These are phyloP conservation scores for Trametes hirsuta DNA, from an alignment of 1,284 basidiomycete species.

Conservation along the genomic window DNA sequence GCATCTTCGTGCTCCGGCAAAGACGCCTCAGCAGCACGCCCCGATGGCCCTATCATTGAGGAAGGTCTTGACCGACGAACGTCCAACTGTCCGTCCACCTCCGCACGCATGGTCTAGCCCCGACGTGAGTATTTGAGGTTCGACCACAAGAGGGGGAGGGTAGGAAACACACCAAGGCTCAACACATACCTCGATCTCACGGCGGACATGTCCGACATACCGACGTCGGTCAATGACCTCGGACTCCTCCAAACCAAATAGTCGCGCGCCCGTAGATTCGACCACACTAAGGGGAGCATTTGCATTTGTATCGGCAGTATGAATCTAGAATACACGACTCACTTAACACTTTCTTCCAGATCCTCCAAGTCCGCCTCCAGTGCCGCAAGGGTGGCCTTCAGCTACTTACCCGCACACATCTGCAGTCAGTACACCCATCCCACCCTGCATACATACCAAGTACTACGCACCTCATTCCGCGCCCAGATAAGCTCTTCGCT, in stretches of 20 bases:
- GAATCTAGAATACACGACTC: slow-evolving; percentile 26
- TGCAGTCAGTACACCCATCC: background rate
- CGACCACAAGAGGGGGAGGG: background rate
- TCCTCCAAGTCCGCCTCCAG: slow-evolving; percentile 87
- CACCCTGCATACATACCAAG: background rate
- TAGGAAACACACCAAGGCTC: slow-evolving; percentile 5
- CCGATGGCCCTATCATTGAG: slow-evolving; percentile 27
- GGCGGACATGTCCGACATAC: slow-evolving; percentile 75
- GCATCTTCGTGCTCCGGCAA: slow-evolving; percentile 53
- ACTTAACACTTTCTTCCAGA: slow-evolving; percentile 87
- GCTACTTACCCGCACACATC: slow-evolving; percentile 40
- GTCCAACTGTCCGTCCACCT: slow-evolving; percentile 41
- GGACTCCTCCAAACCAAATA: slow-evolving; percentile 77
- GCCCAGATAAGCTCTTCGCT: slow-evolving; percentile 78
- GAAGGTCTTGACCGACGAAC: slow-evolving; percentile 28
- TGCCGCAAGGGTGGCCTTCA: slow-evolving; percentile 74
- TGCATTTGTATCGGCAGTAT: background rate
- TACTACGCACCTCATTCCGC: slow-evolving; percentile 62
- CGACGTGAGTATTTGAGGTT: background rate
- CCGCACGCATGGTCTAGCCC: slow-evolving; percentile 67
- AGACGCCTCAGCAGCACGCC: slow-evolving; percentile 5
- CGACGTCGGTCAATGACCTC: slow-evolving; percentile 75
- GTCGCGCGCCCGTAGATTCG: slow-evolving; percentile 78
- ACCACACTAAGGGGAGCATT: slow-evolving; percentile 58
- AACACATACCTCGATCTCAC: slow-evolving; percentile 69